Evolutionary conservation across 306 rosid species (phyloP).

Genomic region (Dalbergia cochinchinensis): DNA sequence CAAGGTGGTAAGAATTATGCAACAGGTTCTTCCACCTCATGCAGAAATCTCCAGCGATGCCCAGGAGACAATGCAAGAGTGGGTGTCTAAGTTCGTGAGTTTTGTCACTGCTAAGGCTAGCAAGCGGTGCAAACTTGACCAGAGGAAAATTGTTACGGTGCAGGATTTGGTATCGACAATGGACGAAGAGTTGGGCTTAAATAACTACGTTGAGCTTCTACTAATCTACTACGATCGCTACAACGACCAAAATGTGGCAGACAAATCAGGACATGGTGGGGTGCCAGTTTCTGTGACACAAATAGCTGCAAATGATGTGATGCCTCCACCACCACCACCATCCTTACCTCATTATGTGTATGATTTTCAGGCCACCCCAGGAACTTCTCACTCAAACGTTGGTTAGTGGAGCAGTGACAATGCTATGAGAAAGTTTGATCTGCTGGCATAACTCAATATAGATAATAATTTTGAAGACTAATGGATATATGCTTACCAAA

Average conservation of each 20-base stretch:
- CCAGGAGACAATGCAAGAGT: slow-evolving; percentile 69
- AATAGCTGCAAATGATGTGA: background rate
- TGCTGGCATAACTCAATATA: too few species aligned
- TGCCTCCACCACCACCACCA: background rate
- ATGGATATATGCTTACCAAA: too few species aligned
- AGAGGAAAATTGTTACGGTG: slow-evolving; percentile 65
- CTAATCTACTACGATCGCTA: slow-evolving; percentile 50
- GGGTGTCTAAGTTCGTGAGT: slow-evolving; percentile 68
- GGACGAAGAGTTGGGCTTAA: slow-evolving; percentile 58
- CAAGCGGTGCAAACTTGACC: slow-evolving; percentile 62
- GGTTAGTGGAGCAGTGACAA: too few species aligned
- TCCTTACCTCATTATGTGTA: background rate
- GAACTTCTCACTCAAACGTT: too few species aligned
- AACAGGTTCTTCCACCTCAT: slow-evolving; percentile 64
- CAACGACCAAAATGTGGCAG: background rate
- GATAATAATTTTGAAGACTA: too few species aligned
- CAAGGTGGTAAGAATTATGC: slow-evolving; percentile 68
- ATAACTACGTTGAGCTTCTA: slow-evolving; percentile 65
- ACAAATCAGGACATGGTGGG: background rate
- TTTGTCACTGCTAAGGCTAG: slow-evolving; percentile 70
- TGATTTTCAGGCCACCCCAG: background rate
- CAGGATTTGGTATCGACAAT: slow-evolving; percentile 67
- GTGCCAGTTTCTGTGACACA: too few species aligned
- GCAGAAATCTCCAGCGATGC: slow-evolving; percentile 73
- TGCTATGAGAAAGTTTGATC: too few species aligned